These are phyloP conservation scores for Suillus variegatus DNA, from an alignment of 768 basidiomycete species.

Conservation along the genomic window DNA sequence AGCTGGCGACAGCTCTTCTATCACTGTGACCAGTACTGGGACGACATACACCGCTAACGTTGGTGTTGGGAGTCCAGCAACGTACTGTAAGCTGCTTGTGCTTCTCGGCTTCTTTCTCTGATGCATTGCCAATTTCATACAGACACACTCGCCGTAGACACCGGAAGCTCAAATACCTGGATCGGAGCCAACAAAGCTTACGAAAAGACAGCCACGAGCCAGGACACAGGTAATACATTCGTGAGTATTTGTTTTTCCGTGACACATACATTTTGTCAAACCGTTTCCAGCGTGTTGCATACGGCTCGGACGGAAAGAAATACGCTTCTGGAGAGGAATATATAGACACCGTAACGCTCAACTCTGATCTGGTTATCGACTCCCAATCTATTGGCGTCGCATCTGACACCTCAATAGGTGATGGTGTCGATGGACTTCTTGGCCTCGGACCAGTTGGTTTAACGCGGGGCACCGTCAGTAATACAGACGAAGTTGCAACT, in stretches of 20 bases:
- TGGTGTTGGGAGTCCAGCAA: conserved; percentile 16
- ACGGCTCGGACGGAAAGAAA: conserved; percentile 6
- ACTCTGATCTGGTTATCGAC: conserved; percentile 14
- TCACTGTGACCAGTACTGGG: conserved; percentile 18
- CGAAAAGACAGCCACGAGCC: conserved; percentile 42
- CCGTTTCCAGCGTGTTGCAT: conserved; percentile 4
- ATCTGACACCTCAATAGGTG: conserved; percentile 13
- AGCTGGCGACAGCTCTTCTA: background rate
- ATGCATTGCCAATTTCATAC: too few relatives aligned
- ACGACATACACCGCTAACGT: conserved; percentile 13
- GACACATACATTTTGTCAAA: background rate
- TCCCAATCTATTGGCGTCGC: conserved; percentile 38
- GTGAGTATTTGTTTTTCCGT: too few relatives aligned
- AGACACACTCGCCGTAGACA: background rate
- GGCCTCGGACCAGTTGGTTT: conserved; percentile 3
- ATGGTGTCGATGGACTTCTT: conserved; percentile 37
- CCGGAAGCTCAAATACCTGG: conserved; percentile 51
- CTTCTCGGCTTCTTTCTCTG: background rate
- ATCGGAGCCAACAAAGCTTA: conserved; percentile 49
- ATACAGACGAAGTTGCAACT: conserved; percentile 10
- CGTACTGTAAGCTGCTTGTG: conserved; percentile 6
- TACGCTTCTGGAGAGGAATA: conserved; percentile 16
- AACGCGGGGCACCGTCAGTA: background rate
- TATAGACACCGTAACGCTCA: conserved; percentile 17
- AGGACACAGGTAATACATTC: conserved; percentile 30